A percentile compares a stretch with the other conserved stretches of the same genome.
Conservation (phyloP, 371 early-diverging fungal species). For the Syncephalastrum racemosum region DNA sequence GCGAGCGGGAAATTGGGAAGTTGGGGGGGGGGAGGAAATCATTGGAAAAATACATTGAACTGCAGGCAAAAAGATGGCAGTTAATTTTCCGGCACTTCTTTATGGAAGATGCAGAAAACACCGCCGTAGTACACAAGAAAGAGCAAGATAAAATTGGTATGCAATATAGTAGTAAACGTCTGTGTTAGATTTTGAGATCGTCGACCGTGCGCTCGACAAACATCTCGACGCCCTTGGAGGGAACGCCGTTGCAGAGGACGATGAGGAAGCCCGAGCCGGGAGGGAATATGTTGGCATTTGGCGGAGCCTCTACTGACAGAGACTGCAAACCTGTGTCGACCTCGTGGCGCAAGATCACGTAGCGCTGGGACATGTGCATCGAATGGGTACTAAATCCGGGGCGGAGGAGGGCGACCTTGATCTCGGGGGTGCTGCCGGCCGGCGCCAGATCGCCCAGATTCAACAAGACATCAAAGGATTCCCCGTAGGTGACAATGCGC, state of each 20-base stretch:
- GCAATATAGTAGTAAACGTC: too few relatives aligned
- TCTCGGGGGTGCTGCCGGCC: slow-evolving; percentile 30
- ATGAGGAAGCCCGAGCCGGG: slow-evolving; percentile 59
- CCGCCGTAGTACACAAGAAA: too few relatives aligned
- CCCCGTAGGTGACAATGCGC: slow-evolving; percentile 36
- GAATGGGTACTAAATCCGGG: slow-evolving; percentile 67
- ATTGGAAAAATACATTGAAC: background rate
- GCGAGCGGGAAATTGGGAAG: too few relatives aligned
- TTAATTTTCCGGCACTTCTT: too few relatives aligned
- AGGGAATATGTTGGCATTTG: slow-evolving; percentile 56
- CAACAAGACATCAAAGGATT: slow-evolving; percentile 32
- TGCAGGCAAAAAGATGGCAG: too few relatives aligned
- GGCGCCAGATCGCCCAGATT: slow-evolving; percentile 30
- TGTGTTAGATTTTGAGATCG: slow-evolving; percentile 13
- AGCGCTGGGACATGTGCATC: slow-evolving; percentile 64
- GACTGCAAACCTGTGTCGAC: slow-evolving; percentile 28
- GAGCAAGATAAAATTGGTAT: too few relatives aligned
- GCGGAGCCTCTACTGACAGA: slow-evolving; percentile 47
- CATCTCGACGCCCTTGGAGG: slow-evolving; percentile 37
- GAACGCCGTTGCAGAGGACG: slow-evolving; percentile 59
- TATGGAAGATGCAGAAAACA: too few relatives aligned
- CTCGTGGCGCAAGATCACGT: slow-evolving; percentile 34
- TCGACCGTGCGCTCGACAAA: slow-evolving; percentile 26
- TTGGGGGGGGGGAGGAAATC: too few relatives aligned
- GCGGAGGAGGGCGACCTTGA: slow-evolving; percentile 43